Base-by-base conservation (phyloP, 148 eudicot genomes). In the Chenopodium formosanum region DNA sequence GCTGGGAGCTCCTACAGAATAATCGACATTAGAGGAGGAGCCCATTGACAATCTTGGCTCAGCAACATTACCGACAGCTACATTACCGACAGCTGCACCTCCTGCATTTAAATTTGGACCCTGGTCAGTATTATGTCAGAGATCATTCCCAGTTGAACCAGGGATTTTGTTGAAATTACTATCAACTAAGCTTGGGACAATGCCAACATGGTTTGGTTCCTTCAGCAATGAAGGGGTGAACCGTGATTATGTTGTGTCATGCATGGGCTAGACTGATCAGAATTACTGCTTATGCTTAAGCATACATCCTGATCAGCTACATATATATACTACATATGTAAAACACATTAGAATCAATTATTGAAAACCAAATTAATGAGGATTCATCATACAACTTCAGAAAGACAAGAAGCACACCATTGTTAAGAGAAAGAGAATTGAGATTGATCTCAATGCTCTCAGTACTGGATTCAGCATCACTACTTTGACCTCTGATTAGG, bases 381-480 rank as follows among this genome's bases (percentile, higher is more conserved):
- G 4, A 40, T 19, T 3, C 46, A 64, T 1, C 46, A 77, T 37
- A 77, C 10, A 77, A 44, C 79, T 40, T 37, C 20, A 77, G 44
- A 29, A 76, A 13, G 37, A 8, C 37, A 44, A 56, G 58, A 64
- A 77, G 65, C 71, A 23, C 44, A 77, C 80, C 80, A 31, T 23
- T 40, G 71, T 65, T 48, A 48, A n/a, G 13, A 40, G 52, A 64
- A 64, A 2, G 32, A 65, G 70, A n/a, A 65, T 77, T 64, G n/a
- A 63, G 12, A 72, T 44, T 17, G 66, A 17, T 29, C 20, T 56
- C 76, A 46, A n/a, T 53, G 46, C 32, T n/a, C 4, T 74, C 16
- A 4, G 44, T 31, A 4, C 7, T 0, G 2, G 69, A 58, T 19
- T 37, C 69, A 34, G 22, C 79, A 4, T 9, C 69, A 60, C 69